Percentiles rank a stretch among this genome's conserved stretches.
These are phyloP conservation scores for Phaffomyces thermotolerans DNA, from an alignment of 805 yeast genomes.

Conservation along the genomic window DNA sequence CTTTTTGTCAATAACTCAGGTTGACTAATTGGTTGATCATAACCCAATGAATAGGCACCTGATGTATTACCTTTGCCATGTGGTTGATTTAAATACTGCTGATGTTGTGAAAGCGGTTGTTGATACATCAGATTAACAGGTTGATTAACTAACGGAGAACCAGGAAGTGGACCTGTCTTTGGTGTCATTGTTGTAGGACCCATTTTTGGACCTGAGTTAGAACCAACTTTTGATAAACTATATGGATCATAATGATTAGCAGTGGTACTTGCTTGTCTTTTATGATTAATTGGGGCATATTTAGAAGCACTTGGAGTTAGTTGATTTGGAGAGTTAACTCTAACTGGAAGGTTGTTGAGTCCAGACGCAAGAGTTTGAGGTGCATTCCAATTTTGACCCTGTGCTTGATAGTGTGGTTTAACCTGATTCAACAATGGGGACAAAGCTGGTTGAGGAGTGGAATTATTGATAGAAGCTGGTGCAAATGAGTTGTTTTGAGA, in stretches of 20 bases:
- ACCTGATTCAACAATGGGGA: constrained; percentile 8
- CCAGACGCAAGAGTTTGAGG: background rate
- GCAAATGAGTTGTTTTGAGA: background rate
- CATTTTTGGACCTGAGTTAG: background rate
- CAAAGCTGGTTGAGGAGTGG: constrained; percentile 5
- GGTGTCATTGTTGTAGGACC: background rate
- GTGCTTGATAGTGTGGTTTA: background rate
- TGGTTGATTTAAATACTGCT: no score
- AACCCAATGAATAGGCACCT: background rate
- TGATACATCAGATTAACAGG: background rate
- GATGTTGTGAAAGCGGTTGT: background rate
- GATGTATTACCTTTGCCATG: background rate
- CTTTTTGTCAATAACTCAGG: constrained; percentile 49
- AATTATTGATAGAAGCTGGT: background rate
- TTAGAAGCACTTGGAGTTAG: constrained; percentile 21
- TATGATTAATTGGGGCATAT: constrained; percentile 33
- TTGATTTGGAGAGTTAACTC: constrained; percentile 11
- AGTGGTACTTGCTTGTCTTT: constrained; percentile 22
- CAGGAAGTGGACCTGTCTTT: background rate
- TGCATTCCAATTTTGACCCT: background rate
- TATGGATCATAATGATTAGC: constrained; percentile 25
- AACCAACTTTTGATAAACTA: constrained; percentile 13
- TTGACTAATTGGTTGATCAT: constrained; percentile 25
- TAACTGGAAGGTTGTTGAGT: background rate
- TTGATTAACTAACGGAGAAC: background rate